A percentile compares a stretch with the other conserved stretches of the same genome.
These are phyloP conservation scores for Austroboletus novae-zelandiae DNA, from an alignment of 1,284 basidiomycete species.

Conservation along the genomic window DNA sequence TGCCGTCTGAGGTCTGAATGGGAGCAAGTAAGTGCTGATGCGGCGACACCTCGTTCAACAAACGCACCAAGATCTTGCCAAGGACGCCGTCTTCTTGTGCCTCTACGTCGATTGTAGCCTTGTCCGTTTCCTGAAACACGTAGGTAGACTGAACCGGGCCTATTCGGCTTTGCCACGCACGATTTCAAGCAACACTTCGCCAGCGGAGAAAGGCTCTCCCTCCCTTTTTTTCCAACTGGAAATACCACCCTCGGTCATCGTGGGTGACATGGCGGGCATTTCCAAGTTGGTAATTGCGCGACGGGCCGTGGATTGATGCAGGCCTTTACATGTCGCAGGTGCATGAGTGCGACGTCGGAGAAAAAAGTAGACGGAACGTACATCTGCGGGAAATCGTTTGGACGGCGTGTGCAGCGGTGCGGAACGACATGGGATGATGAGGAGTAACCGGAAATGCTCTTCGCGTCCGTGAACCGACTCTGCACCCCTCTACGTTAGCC, in stretches of 20 bases:
- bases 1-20: constrained; percentile 69
- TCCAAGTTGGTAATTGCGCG: constrained; percentile 67
- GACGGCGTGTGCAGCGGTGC: constrained; percentile 6
- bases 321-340: constrained; percentile 36
- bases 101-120: constrained; percentile 99
- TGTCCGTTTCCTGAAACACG: constrained; percentile 87
- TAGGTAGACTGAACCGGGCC: constrained; percentile 3
- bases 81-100: constrained; percentile 95
- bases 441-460: not conserved
- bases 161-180: constrained; percentile 48
- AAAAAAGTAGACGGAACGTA: constrained; percentile 8
- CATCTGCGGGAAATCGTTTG: constrained; percentile 24
- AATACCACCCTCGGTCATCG: constrained; percentile 98
- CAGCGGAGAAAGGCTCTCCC: constrained; percentile 80
- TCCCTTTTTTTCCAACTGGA: constrained; percentile 90
- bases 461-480: not conserved
- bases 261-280: constrained; percentile 98
- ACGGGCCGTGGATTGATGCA: constrained; percentile 56
- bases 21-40: not conserved
- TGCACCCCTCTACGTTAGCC: no score
- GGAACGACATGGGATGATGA: constrained; percentile 15
- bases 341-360: constrained; percentile 4
- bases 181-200: constrained; percentile 93
- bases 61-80: constrained; percentile 85
- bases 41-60: not conserved